Percentiles rank a stretch among this genome's conserved stretches.
These are phyloP conservation scores for Nakaseomyces glabratus DNA, from an alignment of 1,139 yeast genomes.

Conservation along the genomic window DNA sequence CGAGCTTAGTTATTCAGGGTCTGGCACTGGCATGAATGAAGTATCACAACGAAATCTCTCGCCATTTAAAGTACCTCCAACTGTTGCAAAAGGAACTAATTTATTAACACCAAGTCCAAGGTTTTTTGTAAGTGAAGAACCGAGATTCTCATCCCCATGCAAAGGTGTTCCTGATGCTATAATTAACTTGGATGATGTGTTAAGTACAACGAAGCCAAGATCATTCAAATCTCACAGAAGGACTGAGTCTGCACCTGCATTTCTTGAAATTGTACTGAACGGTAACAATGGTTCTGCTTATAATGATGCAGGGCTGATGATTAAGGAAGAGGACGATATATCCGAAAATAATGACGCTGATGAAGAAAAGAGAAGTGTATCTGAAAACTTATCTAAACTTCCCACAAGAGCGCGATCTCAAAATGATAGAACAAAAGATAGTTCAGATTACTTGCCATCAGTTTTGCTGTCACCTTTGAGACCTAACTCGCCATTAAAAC, in stretches of 20 bases:
- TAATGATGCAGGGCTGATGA: conserved; percentile 8
- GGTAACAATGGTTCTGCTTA: conserved; percentile 9
- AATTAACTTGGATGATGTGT: conserved; percentile 53
- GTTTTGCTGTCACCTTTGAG: conserved; percentile 24
- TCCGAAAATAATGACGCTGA: conserved; percentile 8
- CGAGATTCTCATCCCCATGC: conserved; percentile 25
- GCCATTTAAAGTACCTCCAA: conserved; percentile 5
- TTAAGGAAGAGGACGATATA: conserved; percentile 18
- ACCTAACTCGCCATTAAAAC: conserved; percentile 18
- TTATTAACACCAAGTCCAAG: conserved; percentile 20
- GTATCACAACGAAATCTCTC: conserved; percentile 3
- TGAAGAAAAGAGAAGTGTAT: not conserved
- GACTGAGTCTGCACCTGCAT: conserved; percentile 43
- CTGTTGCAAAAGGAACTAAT: not conserved
- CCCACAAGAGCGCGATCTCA: conserved; percentile 1
- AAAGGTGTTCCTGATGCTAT: conserved; percentile 50
- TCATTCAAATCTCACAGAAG: conserved; percentile 35
- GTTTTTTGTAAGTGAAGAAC: conserved; percentile 29
- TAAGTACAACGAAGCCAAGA: conserved; percentile 32
- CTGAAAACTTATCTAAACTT: not conserved
- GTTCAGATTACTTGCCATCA: conserved; percentile 7
- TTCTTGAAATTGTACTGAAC: conserved; percentile 26
- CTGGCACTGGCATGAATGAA: not conserved
- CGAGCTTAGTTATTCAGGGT: not conserved
- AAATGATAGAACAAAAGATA: not conserved